Base-by-base conservation (phyloP, 169 alveolate genomes). In the Cryptosporidium sp. region DNA sequence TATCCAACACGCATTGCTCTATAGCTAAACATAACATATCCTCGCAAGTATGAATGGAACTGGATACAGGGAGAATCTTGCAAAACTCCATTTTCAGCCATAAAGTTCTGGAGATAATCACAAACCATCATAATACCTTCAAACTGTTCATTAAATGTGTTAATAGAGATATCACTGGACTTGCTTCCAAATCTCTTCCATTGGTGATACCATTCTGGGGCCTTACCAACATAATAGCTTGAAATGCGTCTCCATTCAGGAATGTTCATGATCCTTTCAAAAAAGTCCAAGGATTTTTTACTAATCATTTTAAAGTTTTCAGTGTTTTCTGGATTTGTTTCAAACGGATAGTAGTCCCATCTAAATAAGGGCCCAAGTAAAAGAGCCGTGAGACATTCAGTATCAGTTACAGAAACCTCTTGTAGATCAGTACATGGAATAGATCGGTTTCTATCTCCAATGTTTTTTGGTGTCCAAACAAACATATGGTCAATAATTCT, bases 231-330 rank as follows among this genome's bases (percentile, higher is more conserved):
- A 65, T 58, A 80, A 29, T 80, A 80, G 45, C 75, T 80, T 62
- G 89, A 80, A 18, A 80, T 65, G 4, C 89, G n/a, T 80, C 89
- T 80, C 89, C 89, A 80, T 50, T 80, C 89, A 3, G 89, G 89
- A 26, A 80, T 80, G 26, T 80, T 65, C 48, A 41, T 43, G n/a
- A 80, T 26, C 35, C 5, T 45, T 1, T 62, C 75, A 62, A 59
- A 59, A 16, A 80, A 65, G 26, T 80, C 37, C 59, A 37, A 3
- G 8, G 89, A 14, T 43, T 80, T 80, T 29, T n/a, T 80, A 67
- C 43, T 23, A 59, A 80, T 48, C 16, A 45, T 14, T 29, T 37
- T 26, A 41, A 45, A 80, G 55, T 67, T 80, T 9, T 59, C 59
- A 39, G 89, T 80, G n/a, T 41, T 59, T 45, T 62, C 75, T 61